Percentiles rank a stretch among this genome's conserved stretches.
Evolutionary conservation across 1,284 basidiomycete genomes (phyloP).

Genomic region (Schizophyllum amplum): DNA sequence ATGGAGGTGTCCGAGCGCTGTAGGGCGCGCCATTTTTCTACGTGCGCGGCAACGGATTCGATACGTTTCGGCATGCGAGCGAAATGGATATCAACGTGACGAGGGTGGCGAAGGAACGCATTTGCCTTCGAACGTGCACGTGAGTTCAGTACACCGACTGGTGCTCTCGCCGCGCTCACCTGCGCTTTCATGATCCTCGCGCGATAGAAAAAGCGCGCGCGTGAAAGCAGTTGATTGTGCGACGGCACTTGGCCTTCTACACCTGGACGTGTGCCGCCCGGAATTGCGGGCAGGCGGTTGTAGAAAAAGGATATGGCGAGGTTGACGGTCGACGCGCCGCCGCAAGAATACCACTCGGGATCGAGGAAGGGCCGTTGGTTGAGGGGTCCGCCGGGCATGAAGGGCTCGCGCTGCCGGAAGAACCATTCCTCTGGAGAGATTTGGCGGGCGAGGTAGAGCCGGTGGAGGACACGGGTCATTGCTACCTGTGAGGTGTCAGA

Average conservation of each 20-base stretch:
- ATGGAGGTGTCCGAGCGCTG: slow-evolving; percentile 29
- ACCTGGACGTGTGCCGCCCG: slow-evolving; percentile 26
- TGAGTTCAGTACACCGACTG: neutral
- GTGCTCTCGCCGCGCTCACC: neutral
- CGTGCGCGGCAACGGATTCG: neutral
- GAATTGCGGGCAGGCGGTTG: slow-evolving; percentile 42
- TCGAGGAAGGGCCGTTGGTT: slow-evolving; percentile 48
- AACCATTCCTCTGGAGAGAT: slow-evolving; percentile 46
- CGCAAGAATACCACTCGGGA: slow-evolving; percentile 34
- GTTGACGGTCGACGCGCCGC: slow-evolving; percentile 36
- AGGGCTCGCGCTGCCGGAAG: slow-evolving; percentile 40
- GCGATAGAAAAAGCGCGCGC: slow-evolving; percentile 37
- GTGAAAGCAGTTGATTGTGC: slow-evolving; percentile 33
- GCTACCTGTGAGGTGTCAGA: slow-evolving; percentile 24
- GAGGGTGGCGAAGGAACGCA: slow-evolving; percentile 30
- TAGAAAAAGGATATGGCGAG: slow-evolving; percentile 37
- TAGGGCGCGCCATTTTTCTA: slow-evolving; percentile 16
- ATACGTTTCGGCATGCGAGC: neutral
- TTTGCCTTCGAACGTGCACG: slow-evolving; percentile 8
- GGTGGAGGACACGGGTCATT: slow-evolving; percentile 41
- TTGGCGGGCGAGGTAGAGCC: slow-evolving; percentile 36
- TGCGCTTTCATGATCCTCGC: slow-evolving; percentile 27
- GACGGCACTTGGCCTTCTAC: slow-evolving; percentile 31
- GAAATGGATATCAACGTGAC: slow-evolving; percentile 35
- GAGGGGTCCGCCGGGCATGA: slow-evolving; percentile 39